Percentiles rank a stretch among this genome's conserved stretches.
These are phyloP conservation scores for Amaranthus palmeri DNA, from an alignment of 148 eudicot genomes.

Conservation along the genomic window DNA sequence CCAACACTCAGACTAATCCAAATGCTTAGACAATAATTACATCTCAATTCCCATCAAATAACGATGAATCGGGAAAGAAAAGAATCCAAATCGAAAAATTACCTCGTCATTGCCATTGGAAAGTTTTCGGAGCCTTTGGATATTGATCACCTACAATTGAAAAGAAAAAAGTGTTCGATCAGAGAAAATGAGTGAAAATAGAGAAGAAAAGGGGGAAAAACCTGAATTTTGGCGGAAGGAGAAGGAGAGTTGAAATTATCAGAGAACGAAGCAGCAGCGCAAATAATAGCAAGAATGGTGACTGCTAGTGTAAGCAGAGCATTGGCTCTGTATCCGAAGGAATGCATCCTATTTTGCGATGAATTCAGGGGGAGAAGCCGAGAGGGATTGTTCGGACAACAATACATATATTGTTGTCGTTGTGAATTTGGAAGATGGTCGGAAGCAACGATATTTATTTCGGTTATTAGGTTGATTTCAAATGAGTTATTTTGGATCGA, in stretches of 20 bases:
- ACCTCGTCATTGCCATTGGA: conserved; percentile 90
- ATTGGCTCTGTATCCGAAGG: conserved; percentile 77
- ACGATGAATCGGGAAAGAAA: not conserved
- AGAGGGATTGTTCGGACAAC: too few species aligned
- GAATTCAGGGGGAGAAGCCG: too few species aligned
- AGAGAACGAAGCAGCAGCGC: conserved; percentile 79
- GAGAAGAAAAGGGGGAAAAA: not conserved
- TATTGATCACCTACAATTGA: conserved; percentile 54
- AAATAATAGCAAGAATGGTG: conserved; percentile 70
- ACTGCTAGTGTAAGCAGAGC: conserved; percentile 71
- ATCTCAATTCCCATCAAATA: too few species aligned
- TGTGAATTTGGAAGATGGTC: too few species aligned
- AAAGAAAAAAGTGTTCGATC: conserved; percentile 19
- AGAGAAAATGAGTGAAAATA: too few species aligned
- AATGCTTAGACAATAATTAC: too few species aligned
- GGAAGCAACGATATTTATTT: too few species aligned
- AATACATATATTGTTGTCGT: too few species aligned
- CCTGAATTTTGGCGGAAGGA: conserved; percentile 67
- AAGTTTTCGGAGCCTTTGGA: conserved; percentile 72
- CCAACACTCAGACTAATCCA: too few species aligned
- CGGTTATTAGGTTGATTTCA: too few species aligned
- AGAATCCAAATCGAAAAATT: conserved; percentile 9
- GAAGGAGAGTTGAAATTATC: conserved; percentile 66
- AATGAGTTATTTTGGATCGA: too few species aligned
- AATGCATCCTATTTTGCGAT: conserved; percentile 46